Percentiles rank a stretch among this genome's conserved stretches.
Evolutionary conservation across 164 flowering plant species (phyloP).

Genomic region (Euptelea pleiosperma): DNA sequence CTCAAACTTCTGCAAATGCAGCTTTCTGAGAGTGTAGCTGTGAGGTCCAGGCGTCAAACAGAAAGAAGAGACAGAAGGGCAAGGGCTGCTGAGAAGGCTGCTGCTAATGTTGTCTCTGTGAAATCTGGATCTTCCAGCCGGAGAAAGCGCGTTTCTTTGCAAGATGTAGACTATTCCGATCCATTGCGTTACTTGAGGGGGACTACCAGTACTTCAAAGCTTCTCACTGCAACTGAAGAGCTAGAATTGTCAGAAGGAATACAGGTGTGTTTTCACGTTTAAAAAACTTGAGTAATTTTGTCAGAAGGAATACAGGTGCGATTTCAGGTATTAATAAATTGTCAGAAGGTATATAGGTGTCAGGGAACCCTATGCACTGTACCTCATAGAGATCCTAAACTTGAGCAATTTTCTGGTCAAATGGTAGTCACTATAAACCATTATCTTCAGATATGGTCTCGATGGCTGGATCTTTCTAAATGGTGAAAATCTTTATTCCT

Average conservation of each 20-base stretch:
- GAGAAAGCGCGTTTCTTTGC: constrained; percentile 57
- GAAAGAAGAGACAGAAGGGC: constrained; percentile 72
- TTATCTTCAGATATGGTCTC: too few relatives aligned
- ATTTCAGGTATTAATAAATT: background rate
- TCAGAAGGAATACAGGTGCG: constrained; percentile 90
- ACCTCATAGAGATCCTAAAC: too few relatives aligned
- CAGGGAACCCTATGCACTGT: too few relatives aligned
- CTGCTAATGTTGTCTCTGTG: constrained; percentile 43
- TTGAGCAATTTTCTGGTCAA: too few relatives aligned
- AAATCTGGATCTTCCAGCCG: constrained; percentile 49
- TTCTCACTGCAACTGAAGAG: constrained; percentile 78
- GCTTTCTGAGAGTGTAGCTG: constrained; percentile 47
- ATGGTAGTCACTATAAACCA: too few relatives aligned
- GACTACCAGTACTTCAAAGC: constrained; percentile 57
- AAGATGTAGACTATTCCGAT: constrained; percentile 64
- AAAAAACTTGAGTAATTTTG: too few relatives aligned
- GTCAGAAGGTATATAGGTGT: too few relatives aligned
- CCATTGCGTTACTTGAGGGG: constrained; percentile 70
- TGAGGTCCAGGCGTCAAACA: constrained; percentile 67
- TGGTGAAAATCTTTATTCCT: too few relatives aligned
- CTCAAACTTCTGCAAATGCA: constrained; percentile 47
- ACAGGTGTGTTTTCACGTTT: constrained; percentile 49
- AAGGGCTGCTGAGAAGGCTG: constrained; percentile 68
- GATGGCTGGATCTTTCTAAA: too few relatives aligned
- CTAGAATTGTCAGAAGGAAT: constrained; percentile 72